These are phyloP conservation scores for Eutrema salsugineum DNA, from an alignment of 441 rosid genomes.

Conservation along the genomic window DNA sequence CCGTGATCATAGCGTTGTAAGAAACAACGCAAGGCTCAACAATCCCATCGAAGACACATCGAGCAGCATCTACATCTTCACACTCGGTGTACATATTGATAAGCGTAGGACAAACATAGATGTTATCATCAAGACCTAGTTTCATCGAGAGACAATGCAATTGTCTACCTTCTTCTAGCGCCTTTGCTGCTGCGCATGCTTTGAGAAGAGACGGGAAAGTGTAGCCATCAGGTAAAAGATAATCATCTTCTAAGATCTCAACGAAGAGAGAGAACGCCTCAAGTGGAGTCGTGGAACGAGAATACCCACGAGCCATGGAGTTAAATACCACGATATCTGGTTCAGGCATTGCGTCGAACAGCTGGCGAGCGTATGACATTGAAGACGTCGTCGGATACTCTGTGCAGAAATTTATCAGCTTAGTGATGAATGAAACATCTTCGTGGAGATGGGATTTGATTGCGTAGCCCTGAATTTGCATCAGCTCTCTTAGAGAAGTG, in stretches of 20 bases:
- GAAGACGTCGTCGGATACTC: constrained; percentile 34
- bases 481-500: constrained; percentile 49
- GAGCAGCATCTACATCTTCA: constrained; percentile 56
- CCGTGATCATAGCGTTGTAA: constrained; percentile 65
- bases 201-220: constrained; percentile 70
- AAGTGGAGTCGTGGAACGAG: constrained; percentile 48
- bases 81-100: constrained; percentile 72
- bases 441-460: constrained; percentile 59
- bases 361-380: constrained; percentile 56
- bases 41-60: constrained; percentile 56
- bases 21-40: constrained; percentile 60
- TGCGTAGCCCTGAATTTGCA: constrained; percentile 67
- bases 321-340: constrained; percentile 52
- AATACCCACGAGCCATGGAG: constrained; percentile 65
- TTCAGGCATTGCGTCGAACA: constrained; percentile 61
- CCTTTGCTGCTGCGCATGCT: constrained; percentile 56
- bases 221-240: constrained; percentile 56
- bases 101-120: constrained; percentile 58
- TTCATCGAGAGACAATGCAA: constrained; percentile 63
- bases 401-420: constrained; percentile 57
- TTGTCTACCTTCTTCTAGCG: constrained; percentile 66
- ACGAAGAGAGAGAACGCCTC: constrained; percentile 43
- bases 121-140: constrained; percentile 45
- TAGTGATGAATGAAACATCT: constrained; percentile 41
- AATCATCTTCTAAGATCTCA: constrained; percentile 34